phyloP scores from a whole-genome alignment of 352 stramenopile genomes.

The Pythium utonaiense region DNA sequence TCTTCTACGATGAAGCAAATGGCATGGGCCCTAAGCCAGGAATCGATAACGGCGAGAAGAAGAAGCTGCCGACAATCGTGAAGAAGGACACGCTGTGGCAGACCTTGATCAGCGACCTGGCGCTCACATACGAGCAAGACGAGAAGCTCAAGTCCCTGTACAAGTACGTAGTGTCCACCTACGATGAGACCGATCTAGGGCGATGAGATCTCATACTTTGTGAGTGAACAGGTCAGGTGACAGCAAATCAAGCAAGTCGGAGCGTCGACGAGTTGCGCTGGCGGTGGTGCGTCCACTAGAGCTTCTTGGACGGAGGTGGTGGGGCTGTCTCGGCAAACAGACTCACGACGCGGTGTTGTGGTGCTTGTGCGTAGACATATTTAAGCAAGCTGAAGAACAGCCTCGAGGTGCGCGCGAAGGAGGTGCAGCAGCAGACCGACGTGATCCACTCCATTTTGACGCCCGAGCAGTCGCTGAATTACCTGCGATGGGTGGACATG shows the following conservation, averaged over 20 bases:
- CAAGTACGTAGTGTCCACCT: constrained; percentile 41
- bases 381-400: constrained; percentile 86
- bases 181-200: background rate
- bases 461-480: constrained; percentile 80
- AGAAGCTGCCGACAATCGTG: constrained; percentile 53
- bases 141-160: constrained; percentile 88
- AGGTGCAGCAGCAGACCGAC: constrained; percentile 76
- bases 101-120: constrained; percentile 69
- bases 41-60: constrained; percentile 55
- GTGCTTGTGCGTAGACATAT: constrained; percentile 84
- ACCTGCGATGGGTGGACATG: constrained; percentile 76
- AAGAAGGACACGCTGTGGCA: constrained; percentile 86
- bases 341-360: background rate
- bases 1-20: constrained; percentile 77
- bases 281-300: constrained; percentile 53
- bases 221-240: constrained; percentile 49
- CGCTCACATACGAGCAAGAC: constrained; percentile 87
- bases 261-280: constrained; percentile 75
- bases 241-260: constrained; percentile 79
- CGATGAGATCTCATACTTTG: background rate
- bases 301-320: too few relatives aligned
- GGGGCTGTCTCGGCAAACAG: too few relatives aligned
- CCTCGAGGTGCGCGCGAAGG: constrained; percentile 71
- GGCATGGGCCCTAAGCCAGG: constrained; percentile 37
- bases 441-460: constrained; percentile 84